These are phyloP conservation scores for Penstemon newberryi DNA, from an alignment of 257 asterid species.

Conservation along the genomic window DNA sequence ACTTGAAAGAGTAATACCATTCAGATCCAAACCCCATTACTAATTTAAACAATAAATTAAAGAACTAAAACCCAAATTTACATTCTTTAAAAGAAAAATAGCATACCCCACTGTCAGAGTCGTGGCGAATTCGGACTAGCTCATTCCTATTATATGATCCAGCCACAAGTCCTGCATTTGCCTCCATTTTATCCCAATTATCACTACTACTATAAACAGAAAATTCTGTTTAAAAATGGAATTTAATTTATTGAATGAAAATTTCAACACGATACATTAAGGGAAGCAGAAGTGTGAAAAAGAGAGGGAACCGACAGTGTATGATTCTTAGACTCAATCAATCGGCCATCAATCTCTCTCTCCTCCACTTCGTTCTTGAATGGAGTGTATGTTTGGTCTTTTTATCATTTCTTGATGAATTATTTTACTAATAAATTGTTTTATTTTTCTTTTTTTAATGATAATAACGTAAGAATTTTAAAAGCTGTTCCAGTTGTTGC, in stretches of 20 bases:
- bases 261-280: not conserved
- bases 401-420: conserved; percentile 32
- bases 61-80: conserved; percentile 32
- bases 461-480: conserved; percentile 8
- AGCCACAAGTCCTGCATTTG: conserved; percentile 76
- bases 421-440: conserved; percentile 21
- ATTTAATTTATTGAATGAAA: not conserved
- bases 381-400: conserved; percentile 20
- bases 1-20: conserved; percentile 7
- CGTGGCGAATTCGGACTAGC: conserved; percentile 64
- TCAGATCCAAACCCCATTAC: conserved; percentile 42
- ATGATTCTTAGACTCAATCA: conserved; percentile 34
- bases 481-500: conserved; percentile 30
- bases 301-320: conserved; percentile 28
- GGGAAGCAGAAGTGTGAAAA: conserved; percentile 2
- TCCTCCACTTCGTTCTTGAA: conserved; percentile 9
- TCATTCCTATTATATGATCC: conserved; percentile 81
- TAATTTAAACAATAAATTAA: not conserved
- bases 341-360: conserved; percentile 30
- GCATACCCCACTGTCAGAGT: conserved; percentile 76
- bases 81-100: not conserved
- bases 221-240: not conserved
- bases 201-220: not conserved
- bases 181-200: conserved; percentile 52
- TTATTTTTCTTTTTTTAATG: not conserved